Evolutionary conservation across 2,329 filamentous ascomycete species (phyloP), one percentile per base, ranked within the genome.

Genomic region (Pezicula carpinea): DNA sequence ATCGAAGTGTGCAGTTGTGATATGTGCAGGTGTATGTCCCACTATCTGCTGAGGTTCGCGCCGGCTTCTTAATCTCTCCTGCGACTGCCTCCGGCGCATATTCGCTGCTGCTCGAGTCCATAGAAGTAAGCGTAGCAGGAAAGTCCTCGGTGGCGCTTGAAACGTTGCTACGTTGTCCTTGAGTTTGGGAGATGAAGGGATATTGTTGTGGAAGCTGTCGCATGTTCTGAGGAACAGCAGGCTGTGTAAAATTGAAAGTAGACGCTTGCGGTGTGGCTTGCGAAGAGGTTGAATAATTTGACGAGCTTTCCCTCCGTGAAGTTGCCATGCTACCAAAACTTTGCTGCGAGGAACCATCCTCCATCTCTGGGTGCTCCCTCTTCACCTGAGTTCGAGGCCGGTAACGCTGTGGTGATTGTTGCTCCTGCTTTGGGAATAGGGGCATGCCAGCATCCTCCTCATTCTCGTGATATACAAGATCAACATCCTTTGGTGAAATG

Each of bases 11-110:
- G 64, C 93, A 97, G 10, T 90, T 89, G 60, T 95, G 90, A 60
- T 96, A 96, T 1, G 91, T 96, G 68, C 93, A 99, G 1, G 91
- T 95, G 69, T 96, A 99, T 0, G 91, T 96, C 11, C 92, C 92
- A 17, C 83, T 79, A 55, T 95, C 88, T 0, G 89, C 87, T 14
- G 74, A 73, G 2, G 84, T 82, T 34, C 82, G 75, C 2, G 71
- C 65, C 0, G 89, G 89, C 32, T 76, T 72, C 60, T 53, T 57
- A 18, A 54, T 40, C 14, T 59, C 57, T 14, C 51, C 49, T 6
- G 53, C 34, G 13, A 50, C 49, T 6, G 53, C 32, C n/a, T 62
- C 61, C 5, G 57, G 51, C 43, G 58, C 66, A 65, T 57, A 72
- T 58, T 57, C 61, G 65, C 61, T 61, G 46, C 51, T 57, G 41